Conservation (phyloP, 2,329 filamentous ascomycete species). For the Botrytis tulipae region DNA sequence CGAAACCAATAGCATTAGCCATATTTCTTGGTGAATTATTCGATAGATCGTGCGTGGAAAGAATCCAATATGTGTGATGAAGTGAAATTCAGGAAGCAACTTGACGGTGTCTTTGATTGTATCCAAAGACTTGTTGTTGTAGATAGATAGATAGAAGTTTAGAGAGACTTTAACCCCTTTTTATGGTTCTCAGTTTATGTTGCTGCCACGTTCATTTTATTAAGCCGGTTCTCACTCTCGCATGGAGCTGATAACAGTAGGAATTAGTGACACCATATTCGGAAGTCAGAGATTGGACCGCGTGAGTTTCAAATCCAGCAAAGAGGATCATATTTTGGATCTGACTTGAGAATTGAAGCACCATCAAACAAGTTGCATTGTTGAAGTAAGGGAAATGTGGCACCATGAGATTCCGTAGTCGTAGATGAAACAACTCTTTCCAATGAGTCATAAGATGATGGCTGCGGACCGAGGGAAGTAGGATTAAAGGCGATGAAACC, state of each 20-base stretch:
- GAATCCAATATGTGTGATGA: not conserved
- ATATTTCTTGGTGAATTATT: not conserved
- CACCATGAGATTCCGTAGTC: not conserved
- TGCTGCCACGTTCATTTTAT: not conserved
- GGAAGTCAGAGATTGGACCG: not conserved
- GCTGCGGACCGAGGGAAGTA: not conserved
- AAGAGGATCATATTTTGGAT: not conserved
- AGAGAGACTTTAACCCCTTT: not conserved
- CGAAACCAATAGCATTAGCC: not conserved
- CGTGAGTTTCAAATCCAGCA: not conserved
- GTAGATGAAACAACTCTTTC: not conserved
- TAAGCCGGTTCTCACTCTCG: not conserved
- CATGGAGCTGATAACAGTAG: not conserved
- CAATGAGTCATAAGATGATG: not conserved
- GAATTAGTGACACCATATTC: not conserved
- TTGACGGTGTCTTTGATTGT: not conserved
- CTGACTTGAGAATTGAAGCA: not conserved
- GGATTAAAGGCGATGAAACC: not conserved
- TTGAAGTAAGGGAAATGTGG: not conserved
- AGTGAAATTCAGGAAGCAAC: not conserved
- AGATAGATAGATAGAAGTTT: not conserved
- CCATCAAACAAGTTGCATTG: not conserved
- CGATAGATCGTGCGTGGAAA: not conserved
- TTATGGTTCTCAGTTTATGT: not conserved
- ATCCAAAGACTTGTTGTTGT: not conserved